These are phyloP conservation scores for Musa troglodytarum DNA, from an alignment of 176 grass and related monocot species.

Conservation along the genomic window DNA sequence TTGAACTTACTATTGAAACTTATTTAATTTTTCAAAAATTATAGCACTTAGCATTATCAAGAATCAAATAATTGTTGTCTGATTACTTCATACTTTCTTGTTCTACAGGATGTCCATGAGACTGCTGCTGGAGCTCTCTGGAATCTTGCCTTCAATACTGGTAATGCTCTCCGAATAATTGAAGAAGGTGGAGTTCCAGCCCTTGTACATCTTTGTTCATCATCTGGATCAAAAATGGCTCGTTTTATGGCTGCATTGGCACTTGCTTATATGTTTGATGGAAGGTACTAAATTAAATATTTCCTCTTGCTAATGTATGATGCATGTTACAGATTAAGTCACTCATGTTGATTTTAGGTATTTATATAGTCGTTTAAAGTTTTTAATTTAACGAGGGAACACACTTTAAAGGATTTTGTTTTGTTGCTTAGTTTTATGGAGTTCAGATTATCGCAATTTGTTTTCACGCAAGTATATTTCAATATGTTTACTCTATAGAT, in stretches of 20 bases:
- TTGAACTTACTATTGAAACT: not conserved
- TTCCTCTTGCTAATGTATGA: not conserved
- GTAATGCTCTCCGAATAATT: constrained; percentile 84
- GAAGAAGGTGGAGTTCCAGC: constrained; percentile 95
- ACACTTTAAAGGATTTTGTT: too few species aligned
- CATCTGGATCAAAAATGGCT: constrained; percentile 93
- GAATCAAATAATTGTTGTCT: not conserved
- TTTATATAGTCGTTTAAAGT: too few species aligned
- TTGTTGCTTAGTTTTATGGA: too few species aligned
- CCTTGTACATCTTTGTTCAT: constrained; percentile 84
- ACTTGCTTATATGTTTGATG: constrained; percentile 99
- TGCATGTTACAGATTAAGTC: not conserved
- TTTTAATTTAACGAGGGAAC: too few species aligned
- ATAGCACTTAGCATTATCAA: not conserved
- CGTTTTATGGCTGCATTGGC: constrained; percentile 98
- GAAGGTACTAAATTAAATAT: constrained; percentile 49
- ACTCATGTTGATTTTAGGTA: not conserved
- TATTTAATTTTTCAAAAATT: not conserved
- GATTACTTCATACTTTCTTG: not conserved
- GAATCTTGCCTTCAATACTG: constrained; percentile 97
- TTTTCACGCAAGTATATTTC: too few species aligned
- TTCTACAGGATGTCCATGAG: constrained; percentile 92
- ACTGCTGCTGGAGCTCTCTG: constrained; percentile 98
- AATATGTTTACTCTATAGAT: too few species aligned
- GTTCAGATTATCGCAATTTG: too few species aligned